A percentile compares a stretch with the other conserved stretches of the same genome.
These are phyloP conservation scores for Naganishia vaughanmartiniae DNA, from an alignment of 768 basidiomycete species.

Conservation along the genomic window DNA sequence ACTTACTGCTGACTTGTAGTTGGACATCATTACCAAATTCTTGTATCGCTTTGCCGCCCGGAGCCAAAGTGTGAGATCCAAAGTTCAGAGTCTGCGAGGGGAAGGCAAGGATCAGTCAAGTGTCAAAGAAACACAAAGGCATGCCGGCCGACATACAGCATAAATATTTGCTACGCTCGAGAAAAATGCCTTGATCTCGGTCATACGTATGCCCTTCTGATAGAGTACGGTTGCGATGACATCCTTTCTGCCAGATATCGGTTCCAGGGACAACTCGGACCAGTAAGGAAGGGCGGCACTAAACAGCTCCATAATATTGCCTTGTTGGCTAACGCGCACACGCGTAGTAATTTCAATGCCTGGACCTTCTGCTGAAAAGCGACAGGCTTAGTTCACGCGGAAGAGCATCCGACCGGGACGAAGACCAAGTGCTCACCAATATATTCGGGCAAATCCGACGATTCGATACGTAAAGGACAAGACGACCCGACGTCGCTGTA, in stretches of 20 bases:
- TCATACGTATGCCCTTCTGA: conserved; percentile 10
- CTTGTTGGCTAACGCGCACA: conserved; percentile 16
- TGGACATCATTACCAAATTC: not conserved
- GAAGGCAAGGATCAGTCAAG: not conserved
- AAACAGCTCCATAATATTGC: conserved; percentile 7
- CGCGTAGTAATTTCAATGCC: not conserved
- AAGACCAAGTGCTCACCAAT: not conserved
- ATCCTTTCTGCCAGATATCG: conserved; percentile 23
- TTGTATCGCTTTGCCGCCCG: conserved; percentile 1
- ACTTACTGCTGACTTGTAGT: not conserved
- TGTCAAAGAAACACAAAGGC: not conserved
- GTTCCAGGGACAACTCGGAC: conserved; percentile 24
- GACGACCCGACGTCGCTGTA: not conserved
- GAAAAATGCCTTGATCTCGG: conserved; percentile 7
- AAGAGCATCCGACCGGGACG: not conserved
- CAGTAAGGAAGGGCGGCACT: conserved; percentile 17
- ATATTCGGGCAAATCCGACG: conserved; percentile 3
- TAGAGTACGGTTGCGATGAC: conserved; percentile 2
- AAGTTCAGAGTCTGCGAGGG: conserved; percentile 1
- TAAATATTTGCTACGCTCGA: not conserved
- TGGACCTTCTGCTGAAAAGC: not conserved
- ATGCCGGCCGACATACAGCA: not conserved
- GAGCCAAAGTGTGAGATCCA: not conserved
- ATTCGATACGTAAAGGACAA: not conserved
- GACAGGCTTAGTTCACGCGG: not conserved